Evolutionary conservation across 345 rosid species (phyloP).

Genomic region (Eucalyptus cloeziana): DNA sequence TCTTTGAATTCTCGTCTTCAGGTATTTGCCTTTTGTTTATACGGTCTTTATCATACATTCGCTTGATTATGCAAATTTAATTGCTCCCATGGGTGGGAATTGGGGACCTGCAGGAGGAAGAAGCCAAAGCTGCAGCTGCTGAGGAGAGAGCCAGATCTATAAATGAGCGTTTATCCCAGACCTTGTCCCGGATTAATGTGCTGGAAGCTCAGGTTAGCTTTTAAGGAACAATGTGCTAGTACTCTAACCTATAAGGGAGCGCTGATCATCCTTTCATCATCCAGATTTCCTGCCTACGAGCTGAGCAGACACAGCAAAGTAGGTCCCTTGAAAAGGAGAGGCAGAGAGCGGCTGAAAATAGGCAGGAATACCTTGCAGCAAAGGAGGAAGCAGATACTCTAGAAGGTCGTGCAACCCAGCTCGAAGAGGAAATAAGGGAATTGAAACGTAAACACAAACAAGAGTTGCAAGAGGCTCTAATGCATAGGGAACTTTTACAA

Average conservation of each 20-base stretch:
- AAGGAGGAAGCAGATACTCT: constrained; percentile 98
- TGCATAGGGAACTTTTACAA: constrained; percentile 72
- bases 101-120: constrained; percentile 61
- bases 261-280: background rate
- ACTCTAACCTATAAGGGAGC: background rate
- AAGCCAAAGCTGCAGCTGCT: constrained; percentile 80
- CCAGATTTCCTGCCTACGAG: constrained; percentile 94
- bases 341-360: constrained; percentile 93
- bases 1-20: constrained; percentile 78
- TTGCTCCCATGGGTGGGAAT: background rate
- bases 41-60: background rate
- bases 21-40: constrained; percentile 24
- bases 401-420: constrained; percentile 84
- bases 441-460: constrained; percentile 75
- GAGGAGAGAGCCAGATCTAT: constrained; percentile 92
- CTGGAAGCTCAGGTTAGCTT: constrained; percentile 91
- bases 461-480: constrained; percentile 74
- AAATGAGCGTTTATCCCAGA: constrained; percentile 91
- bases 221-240: background rate
- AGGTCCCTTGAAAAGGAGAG: constrained; percentile 98
- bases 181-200: constrained; percentile 89
- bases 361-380: constrained; percentile 94
- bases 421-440: constrained; percentile 77
- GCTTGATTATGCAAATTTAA: background rate
- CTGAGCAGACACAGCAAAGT: constrained; percentile 87